A percentile compares a stretch with the other conserved stretches of the same genome.
Evolutionary conservation across 495 filamentous ascomycete species (phyloP).

Genomic region (Penicillium dipodomyicola): DNA sequence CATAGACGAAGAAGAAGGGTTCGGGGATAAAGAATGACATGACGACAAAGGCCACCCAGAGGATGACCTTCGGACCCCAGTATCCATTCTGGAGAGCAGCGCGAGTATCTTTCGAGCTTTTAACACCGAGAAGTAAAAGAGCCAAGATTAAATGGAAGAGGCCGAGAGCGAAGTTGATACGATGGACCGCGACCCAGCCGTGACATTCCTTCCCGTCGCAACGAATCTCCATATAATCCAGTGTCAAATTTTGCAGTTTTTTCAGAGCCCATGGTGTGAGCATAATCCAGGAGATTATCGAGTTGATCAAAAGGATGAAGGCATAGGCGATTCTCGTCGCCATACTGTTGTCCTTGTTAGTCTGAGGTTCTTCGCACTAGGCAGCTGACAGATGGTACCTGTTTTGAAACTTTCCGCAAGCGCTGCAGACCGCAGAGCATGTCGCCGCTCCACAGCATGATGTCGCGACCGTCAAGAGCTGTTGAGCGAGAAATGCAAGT

Average conservation of each 20-base stretch:
- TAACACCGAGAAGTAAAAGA: slow-evolving; percentile 79
- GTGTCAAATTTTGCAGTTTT: slow-evolving; percentile 82
- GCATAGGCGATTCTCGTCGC: slow-evolving; percentile 97
- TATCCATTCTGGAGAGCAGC: slow-evolving; percentile 92
- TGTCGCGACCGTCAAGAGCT: slow-evolving; percentile 73
- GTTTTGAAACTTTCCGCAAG: slow-evolving; percentile 94
- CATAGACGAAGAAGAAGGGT: slow-evolving; percentile 91
- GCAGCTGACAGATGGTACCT: slow-evolving; percentile 54
- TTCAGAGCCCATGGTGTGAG: slow-evolving; percentile 98
- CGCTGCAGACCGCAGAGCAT: slow-evolving; percentile 88
- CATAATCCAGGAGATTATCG: slow-evolving; percentile 97
- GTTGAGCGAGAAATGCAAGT: slow-evolving; percentile 8
- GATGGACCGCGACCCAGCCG: slow-evolving; percentile 93
- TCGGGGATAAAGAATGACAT: slow-evolving; percentile 95
- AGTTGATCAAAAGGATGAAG: slow-evolving; percentile 92
- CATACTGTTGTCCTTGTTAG: slow-evolving; percentile 58
- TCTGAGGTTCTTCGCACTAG: neutral
- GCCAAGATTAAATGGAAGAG: slow-evolving; percentile 88
- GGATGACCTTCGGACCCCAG: slow-evolving; percentile 84
- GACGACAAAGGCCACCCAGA: slow-evolving; percentile 83
- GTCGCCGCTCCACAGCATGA: slow-evolving; percentile 96
- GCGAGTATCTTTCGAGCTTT: slow-evolving; percentile 79
- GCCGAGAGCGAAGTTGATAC: slow-evolving; percentile 96
- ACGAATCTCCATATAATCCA: slow-evolving; percentile 92
- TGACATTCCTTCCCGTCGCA: slow-evolving; percentile 90